Evolutionary conservation across 805 yeast species (phyloP).

Genomic region (Pichia deserticola): DNA sequence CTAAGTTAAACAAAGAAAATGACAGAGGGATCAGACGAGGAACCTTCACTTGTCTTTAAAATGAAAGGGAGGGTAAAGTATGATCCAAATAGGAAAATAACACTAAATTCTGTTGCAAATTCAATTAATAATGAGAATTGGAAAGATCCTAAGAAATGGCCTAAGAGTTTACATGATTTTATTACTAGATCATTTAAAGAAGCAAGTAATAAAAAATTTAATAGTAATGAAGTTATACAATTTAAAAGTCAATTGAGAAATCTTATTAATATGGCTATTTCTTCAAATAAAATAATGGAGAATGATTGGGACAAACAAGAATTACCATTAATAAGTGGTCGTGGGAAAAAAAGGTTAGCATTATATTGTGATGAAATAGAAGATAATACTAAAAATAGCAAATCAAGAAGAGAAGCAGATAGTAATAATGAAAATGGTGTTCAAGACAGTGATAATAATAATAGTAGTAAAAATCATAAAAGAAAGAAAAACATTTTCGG

Average conservation of each 20-base stretch:
- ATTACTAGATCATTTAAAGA: constrained; percentile 39
- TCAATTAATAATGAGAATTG: constrained; percentile 4
- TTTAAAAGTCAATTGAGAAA: constrained; percentile 45
- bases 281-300: constrained; percentile 33
- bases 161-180: constrained; percentile 44
- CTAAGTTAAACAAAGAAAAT: too few species aligned
- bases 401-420: not conserved
- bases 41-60: not conserved
- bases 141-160: constrained; percentile 40
- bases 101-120: constrained; percentile 17
- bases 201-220: constrained; percentile 31
- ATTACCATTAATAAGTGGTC: constrained; percentile 35
- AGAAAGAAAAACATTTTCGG: constrained; percentile 14
- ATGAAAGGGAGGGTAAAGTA: not conserved
- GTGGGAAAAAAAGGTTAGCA: constrained; percentile 11
- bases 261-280: constrained; percentile 42
- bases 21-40: too few species aligned
- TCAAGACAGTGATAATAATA: not conserved
- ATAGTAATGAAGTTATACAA: constrained; percentile 14
- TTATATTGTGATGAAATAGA: constrained; percentile 13
- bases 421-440: not conserved
- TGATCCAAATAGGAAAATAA: constrained; percentile 13
- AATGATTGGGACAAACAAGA: constrained; percentile 49
- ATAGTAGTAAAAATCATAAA: not conserved
- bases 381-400: not conserved